Percentiles rank a stretch among this genome's conserved stretches.
These are phyloP conservation scores for Apiotrichum gracile DNA, from an alignment of 1,284 basidiomycete species.

Conservation along the genomic window DNA sequence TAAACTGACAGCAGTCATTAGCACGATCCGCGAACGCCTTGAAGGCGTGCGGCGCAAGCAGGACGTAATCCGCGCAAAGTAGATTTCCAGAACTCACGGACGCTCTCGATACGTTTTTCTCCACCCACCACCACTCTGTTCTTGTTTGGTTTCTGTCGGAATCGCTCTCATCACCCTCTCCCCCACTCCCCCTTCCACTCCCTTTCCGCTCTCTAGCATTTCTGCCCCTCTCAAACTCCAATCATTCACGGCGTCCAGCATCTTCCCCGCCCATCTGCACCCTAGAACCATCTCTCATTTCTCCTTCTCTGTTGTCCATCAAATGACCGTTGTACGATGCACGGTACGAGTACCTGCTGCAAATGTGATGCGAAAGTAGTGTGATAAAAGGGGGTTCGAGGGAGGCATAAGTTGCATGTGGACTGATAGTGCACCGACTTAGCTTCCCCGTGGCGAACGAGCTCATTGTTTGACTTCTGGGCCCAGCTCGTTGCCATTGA, in stretches of 20 bases:
- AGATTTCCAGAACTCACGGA: neutral
- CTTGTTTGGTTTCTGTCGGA: neutral
- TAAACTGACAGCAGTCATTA: conserved; percentile 7
- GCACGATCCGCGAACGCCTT: conserved; percentile 15
- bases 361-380: neutral
- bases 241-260: neutral
- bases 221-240: neutral
- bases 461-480: no score
- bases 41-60: conserved; percentile 18
- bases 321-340: neutral
- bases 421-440: no score
- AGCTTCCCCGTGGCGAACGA: no score
- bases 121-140: neutral
- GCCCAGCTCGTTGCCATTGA: no score
- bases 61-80: neutral
- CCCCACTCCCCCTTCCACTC: neutral
- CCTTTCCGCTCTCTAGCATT: no score
- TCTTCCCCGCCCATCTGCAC: neutral
- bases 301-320: neutral
- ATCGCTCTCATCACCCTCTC: neutral
- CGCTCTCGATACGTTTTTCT: neutral
- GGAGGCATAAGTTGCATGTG: no score
- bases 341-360: neutral
- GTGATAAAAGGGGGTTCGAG: no score
- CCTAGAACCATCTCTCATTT: neutral